Base-by-base conservation (phyloP, 495 filamentous ascomycete genomes). In the Patellaria atrata region DNA sequence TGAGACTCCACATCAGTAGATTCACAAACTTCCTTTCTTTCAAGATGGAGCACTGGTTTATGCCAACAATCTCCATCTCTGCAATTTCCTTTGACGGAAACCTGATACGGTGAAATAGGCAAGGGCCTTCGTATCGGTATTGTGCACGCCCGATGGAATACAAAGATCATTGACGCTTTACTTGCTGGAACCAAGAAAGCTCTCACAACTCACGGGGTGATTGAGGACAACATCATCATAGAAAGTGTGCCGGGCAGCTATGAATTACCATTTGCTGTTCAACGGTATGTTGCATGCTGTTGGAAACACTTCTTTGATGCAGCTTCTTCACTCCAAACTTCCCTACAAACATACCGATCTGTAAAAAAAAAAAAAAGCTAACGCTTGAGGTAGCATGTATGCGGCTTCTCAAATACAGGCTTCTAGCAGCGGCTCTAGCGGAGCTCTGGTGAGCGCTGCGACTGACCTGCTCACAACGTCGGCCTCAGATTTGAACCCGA, bases 121-220 rank as follows among this genome's bases (percentile, higher is more conserved):
- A 79, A 79, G 48, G 68, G 64, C 41, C 71, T 97, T 41, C 82
- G 89, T 45, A 77, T 97, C 51, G 86, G 79, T 35, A 94, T 97
- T 50, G 72, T 97, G 20, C 89, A 94, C 59, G 89, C 86, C 16
- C 75, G 89, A 42, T 97, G 89, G 89, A 97, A 96, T 59, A 73
- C 67, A 31, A 58, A 46, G 21, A 69, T 82, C 41, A 87, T 96
- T 57, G 73, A 78, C 19, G 65, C 77, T 21, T 72, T 97, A 14
- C 65, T 97, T 27, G 64, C 67, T 18, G 89, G 89, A 35, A 67
- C 75, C 5, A 70, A 68, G 43, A 71, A 71, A 38, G 60, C 60
- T 23, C 65, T 86, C 17, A 41, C 68, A 2, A 62, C 66, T 19
- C 70, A 75, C 32, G 91, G 91, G 30, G 89, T 97, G 30, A 71